Base-by-base conservation (phyloP, 345 rosid genomes). In the Fremontodendron californicum region DNA sequence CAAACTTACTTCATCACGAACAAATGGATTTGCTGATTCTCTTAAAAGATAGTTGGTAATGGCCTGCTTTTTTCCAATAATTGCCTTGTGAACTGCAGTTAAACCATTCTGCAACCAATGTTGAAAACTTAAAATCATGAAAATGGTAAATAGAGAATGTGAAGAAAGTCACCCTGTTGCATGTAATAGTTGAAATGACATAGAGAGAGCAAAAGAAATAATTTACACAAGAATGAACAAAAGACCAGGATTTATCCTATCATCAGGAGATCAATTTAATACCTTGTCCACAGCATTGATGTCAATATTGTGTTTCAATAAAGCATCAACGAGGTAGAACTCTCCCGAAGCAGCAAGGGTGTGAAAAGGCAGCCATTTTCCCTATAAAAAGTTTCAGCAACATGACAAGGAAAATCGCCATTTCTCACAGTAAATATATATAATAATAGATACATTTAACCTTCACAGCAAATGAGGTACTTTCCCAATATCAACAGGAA, bases 311-410 rank as follows among this genome's bases (percentile, higher is more conserved):
- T 88, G 94, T 79, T 96, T 96, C 76, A 95, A 83, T 82, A 93
- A 90, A 73, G 89, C 81, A 85, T 88, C 87, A 83, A 89, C 60
- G 55, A 93, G 90, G 80, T 89, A 88, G 85, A 90, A 93, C 82
- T 95, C 98, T 69, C 99, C 99, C 1, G 92, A 86, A 43, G 97
- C 98, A 62, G 96, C 97, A 73, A 93, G 89, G 15, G 98, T 86
- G 83, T 96, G 97, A 75, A 96, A 83, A 67, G 97, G 94, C 29
- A 89, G 85, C 97, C 99, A 90, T 83, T 92, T 93, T 45, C 78
- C 87, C 93, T 89, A 86, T 27, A 27, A 5, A 25, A 73, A 6
- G 33, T n/a, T 57, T 58, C 54, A 21, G 23, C 73, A 71, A 72
- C 37, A 70, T 3, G 61, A 16, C 40, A 43, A 68, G 43, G 75